A percentile compares a stretch with the other conserved stretches of the same genome.
These are phyloP conservation scores for Trichoderma gracile DNA, from an alignment of 2,329 filamentous ascomycete genomes.

Conservation along the genomic window DNA sequence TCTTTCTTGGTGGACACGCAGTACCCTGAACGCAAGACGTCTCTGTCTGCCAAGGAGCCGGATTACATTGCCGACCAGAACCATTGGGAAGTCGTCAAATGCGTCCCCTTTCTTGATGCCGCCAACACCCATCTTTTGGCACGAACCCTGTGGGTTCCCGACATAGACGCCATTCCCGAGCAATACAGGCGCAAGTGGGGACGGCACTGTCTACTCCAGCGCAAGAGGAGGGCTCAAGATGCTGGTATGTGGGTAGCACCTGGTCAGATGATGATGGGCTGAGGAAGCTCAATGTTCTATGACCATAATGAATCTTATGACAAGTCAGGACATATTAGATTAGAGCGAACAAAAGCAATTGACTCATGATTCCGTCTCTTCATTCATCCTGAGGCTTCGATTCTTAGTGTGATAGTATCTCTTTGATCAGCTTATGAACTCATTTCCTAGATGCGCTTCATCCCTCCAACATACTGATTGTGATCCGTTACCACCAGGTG, in stretches of 20 bases:
- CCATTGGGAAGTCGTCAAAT: constrained; percentile 78
- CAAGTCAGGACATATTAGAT: background rate
- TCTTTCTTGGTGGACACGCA: constrained; percentile 86
- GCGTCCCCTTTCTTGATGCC: constrained; percentile 78
- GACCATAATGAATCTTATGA: background rate
- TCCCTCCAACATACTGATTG: too few species aligned
- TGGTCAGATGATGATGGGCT: constrained; percentile 25
- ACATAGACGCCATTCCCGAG: constrained; percentile 67
- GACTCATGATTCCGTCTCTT: too few species aligned
- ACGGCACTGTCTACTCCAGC: constrained; percentile 77
- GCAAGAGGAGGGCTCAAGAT: constrained; percentile 42
- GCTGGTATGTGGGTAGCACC: constrained; percentile 16
- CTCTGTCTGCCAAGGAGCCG: constrained; percentile 69
- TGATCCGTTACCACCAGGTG: too few species aligned
- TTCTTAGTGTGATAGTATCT: too few species aligned
- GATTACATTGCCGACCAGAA: constrained; percentile 72
- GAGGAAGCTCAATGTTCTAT: background rate
- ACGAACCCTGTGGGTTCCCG: constrained; percentile 79
- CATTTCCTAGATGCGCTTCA: too few species aligned
- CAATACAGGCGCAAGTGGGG: constrained; percentile 78
- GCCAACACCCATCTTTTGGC: constrained; percentile 71
- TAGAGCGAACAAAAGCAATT: background rate
- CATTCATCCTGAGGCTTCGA: background rate
- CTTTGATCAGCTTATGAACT: too few species aligned
- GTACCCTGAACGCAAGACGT: constrained; percentile 59